phyloP scores from a whole-genome alignment of 257 asterid species.

The Fraxinus americana region DNA sequence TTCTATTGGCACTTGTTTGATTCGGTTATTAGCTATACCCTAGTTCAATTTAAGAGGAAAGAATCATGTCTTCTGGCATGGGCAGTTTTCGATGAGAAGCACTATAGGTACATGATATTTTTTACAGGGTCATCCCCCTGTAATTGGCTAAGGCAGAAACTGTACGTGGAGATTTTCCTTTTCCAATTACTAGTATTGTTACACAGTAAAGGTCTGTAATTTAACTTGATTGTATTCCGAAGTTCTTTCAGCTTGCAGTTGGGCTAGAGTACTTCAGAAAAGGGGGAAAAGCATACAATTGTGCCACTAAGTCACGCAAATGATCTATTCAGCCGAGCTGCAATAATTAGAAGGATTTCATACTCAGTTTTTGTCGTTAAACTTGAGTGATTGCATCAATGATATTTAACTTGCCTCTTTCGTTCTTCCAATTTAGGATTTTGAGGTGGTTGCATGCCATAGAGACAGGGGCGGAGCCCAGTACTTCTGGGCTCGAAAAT shows the following conservation, averaged over 20 bases:
- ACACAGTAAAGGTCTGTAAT: slow-evolving; percentile 57
- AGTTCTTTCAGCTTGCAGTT: slow-evolving; percentile 89
- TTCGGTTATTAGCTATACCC: neutral
- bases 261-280: slow-evolving; percentile 67
- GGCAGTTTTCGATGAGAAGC: too few relatives aligned
- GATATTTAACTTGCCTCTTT: neutral
- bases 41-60: neutral
- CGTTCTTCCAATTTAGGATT: neutral
- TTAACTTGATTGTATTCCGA: slow-evolving; percentile 55
- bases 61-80: neutral
- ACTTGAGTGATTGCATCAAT: neutral
- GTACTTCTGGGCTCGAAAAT: too few relatives aligned
- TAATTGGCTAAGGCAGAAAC: too few relatives aligned
- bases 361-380: too few relatives aligned
- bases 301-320: slow-evolving; percentile 47
- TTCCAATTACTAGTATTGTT: neutral
- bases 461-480: too few relatives aligned
- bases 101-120: too few relatives aligned
- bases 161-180: too few relatives aligned
- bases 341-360: slow-evolving; percentile 41
- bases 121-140: too few relatives aligned
- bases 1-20: neutral
- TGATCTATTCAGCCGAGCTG: slow-evolving; percentile 78
- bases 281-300: slow-evolving; percentile 60
- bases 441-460: neutral